These are phyloP conservation scores for Hsuehochloa calcarea DNA, from an alignment of 176 grass and related monocot genomes.

Conservation along the genomic window DNA sequence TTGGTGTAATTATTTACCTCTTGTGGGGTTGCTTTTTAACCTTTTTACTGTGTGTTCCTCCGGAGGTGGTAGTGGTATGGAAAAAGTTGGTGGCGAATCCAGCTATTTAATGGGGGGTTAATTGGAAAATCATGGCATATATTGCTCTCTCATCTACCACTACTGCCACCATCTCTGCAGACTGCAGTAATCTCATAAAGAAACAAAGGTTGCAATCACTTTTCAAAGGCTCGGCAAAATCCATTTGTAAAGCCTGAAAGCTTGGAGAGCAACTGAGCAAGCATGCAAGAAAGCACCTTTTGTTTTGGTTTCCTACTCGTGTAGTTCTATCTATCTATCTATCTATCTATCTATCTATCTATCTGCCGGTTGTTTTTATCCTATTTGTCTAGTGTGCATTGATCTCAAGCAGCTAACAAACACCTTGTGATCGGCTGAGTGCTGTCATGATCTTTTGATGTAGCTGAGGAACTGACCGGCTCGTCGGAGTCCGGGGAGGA, in stretches of 20 bases:
- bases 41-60: constrained; percentile 42
- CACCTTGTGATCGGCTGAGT: not conserved
- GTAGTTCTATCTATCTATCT: not conserved
- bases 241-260: constrained; percentile 43
- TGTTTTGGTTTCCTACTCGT: not conserved
- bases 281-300: constrained; percentile 44
- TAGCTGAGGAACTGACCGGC: constrained; percentile 60
- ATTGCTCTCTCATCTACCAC: not conserved
- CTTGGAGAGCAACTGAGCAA: constrained; percentile 29
- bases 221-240: constrained; percentile 26
- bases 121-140: not conserved
- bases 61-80: constrained; percentile 21
- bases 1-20: constrained; percentile 49
- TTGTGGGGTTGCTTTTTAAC: constrained; percentile 6
- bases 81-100: constrained; percentile 32
- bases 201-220: constrained; percentile 31
- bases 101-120: not conserved
- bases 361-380: not conserved
- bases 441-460: not conserved
- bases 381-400: not conserved
- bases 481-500: constrained; percentile 66
- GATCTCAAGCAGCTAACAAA: not conserved
- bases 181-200: not conserved
- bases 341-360: too few species aligned
- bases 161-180: not conserved